These are phyloP conservation scores for Colletotrichum echinochloae DNA, from an alignment of 2,329 filamentous ascomycete genomes.

Conservation along the genomic window DNA sequence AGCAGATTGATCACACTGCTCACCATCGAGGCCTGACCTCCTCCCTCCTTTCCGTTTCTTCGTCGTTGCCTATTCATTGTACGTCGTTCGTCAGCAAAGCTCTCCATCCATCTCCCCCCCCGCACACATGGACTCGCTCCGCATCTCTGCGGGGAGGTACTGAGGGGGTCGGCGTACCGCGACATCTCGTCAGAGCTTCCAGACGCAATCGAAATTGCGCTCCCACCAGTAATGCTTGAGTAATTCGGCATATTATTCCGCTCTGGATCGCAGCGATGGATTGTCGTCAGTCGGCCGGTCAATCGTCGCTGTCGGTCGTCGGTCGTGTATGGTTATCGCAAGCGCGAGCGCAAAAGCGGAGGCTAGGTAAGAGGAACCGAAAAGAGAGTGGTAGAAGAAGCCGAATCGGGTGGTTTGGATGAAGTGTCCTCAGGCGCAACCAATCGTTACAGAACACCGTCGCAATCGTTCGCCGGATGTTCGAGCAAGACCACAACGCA, in stretches of 20 bases:
- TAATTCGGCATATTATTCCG: constrained; percentile 63
- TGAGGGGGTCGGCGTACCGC: constrained; percentile 33
- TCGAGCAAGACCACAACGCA: background rate
- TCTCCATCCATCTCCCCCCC: background rate
- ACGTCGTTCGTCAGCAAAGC: constrained; percentile 26
- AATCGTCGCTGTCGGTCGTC: constrained; percentile 5
- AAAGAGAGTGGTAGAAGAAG: constrained; percentile 17
- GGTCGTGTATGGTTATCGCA: constrained; percentile 13
- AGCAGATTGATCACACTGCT: constrained; percentile 96
- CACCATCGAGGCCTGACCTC: constrained; percentile 86
- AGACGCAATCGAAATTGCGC: constrained; percentile 45
- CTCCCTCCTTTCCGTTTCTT: constrained; percentile 77
- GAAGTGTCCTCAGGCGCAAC: constrained; percentile 15
- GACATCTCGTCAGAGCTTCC: constrained; percentile 40
- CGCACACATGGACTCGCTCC: background rate
- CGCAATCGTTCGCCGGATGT: background rate
- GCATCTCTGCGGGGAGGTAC: background rate
- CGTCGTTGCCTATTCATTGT: constrained; percentile 61
- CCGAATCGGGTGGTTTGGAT: constrained; percentile 28
- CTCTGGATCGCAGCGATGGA: constrained; percentile 4
- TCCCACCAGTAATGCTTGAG: constrained; percentile 64
- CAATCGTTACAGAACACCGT: background rate
- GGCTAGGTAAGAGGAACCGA: constrained; percentile 23
- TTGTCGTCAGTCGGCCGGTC: constrained; percentile 9
- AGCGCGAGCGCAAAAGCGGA: constrained; percentile 21